These are phyloP conservation scores for Cicer yamashitae DNA, from an alignment of 306 rosid species.

Conservation along the genomic window DNA sequence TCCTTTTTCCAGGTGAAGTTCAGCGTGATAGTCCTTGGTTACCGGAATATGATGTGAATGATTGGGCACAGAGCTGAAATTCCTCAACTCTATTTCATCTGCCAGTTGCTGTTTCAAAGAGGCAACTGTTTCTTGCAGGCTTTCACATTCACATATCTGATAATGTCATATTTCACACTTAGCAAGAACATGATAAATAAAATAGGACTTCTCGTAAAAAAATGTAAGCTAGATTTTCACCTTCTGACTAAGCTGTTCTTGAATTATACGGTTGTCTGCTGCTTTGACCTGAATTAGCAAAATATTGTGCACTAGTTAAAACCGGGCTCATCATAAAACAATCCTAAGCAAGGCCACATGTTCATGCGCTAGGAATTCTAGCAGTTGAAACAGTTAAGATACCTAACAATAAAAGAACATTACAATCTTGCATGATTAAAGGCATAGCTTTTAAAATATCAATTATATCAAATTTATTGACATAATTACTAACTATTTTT, in stretches of 20 bases:
- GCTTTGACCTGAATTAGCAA: constrained; percentile 73
- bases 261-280: constrained; percentile 94
- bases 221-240: constrained; percentile 47
- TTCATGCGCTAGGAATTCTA: constrained; percentile 27
- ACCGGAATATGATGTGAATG: constrained; percentile 48
- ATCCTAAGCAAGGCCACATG: constrained; percentile 34
- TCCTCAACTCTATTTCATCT: constrained; percentile 64
- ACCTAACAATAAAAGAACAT: constrained; percentile 28
- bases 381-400: constrained; percentile 34
- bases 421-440: constrained; percentile 38
- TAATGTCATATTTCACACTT: constrained; percentile 42
- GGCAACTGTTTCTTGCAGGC: constrained; percentile 69
- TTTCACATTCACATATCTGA: constrained; percentile 83
- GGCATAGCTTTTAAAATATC: constrained; percentile 34
- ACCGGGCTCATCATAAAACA: constrained; percentile 15
- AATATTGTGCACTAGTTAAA: constrained; percentile 41
- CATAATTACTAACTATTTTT: constrained; percentile 29
- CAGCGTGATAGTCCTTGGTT: constrained; percentile 49
- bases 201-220: constrained; percentile 10
- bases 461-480: constrained; percentile 28
- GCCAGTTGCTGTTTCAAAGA: constrained; percentile 84
- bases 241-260: constrained; percentile 92
- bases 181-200: constrained; percentile 27
- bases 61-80: constrained; percentile 51
- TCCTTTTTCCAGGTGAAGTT: constrained; percentile 49